phyloP scores from a whole-genome alignment of 441 rosid genomes.

The Adansonia rubrostipa region DNA sequence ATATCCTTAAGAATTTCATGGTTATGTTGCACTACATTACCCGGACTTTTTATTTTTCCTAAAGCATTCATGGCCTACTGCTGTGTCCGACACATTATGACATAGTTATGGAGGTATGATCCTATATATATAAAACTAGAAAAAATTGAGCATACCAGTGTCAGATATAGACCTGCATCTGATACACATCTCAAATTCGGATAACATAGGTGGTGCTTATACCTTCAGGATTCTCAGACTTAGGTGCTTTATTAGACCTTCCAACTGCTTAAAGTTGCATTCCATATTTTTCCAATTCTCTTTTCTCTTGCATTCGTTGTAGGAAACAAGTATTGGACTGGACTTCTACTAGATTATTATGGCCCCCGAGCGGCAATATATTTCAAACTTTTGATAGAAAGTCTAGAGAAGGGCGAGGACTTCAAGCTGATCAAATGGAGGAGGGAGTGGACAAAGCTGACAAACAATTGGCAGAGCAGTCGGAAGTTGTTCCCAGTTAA shows the following conservation, averaged over 20 bases:
- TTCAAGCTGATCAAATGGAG: constrained; percentile 62
- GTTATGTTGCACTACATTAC: constrained; percentile 2
- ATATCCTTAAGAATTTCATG: neutral
- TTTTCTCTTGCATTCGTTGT: constrained; percentile 6
- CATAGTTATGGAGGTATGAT: too few relatives aligned
- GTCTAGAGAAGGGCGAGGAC: constrained; percentile 47
- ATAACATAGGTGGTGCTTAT: constrained; percentile 7
- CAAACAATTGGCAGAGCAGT: constrained; percentile 66
- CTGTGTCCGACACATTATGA: neutral
- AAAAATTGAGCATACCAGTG: neutral
- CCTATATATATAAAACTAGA: too few relatives aligned
- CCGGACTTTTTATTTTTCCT: neutral
- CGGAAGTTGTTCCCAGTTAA: constrained; percentile 41
- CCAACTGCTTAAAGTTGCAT: neutral
- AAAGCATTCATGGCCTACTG: neutral
- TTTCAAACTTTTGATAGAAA: constrained; percentile 51
- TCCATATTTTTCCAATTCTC: neutral
- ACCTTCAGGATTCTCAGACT: neutral
- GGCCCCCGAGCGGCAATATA: constrained; percentile 71
- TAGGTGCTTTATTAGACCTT: constrained; percentile 1
- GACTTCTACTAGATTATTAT: constrained; percentile 64
- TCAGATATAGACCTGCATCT: neutral
- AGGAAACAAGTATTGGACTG: constrained; percentile 83
- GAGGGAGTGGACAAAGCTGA: constrained; percentile 70
- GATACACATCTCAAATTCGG: neutral